Evolutionary conservation across 768 basidiomycete genomes (phyloP).

Genomic region (Auriculariales sp.): DNA sequence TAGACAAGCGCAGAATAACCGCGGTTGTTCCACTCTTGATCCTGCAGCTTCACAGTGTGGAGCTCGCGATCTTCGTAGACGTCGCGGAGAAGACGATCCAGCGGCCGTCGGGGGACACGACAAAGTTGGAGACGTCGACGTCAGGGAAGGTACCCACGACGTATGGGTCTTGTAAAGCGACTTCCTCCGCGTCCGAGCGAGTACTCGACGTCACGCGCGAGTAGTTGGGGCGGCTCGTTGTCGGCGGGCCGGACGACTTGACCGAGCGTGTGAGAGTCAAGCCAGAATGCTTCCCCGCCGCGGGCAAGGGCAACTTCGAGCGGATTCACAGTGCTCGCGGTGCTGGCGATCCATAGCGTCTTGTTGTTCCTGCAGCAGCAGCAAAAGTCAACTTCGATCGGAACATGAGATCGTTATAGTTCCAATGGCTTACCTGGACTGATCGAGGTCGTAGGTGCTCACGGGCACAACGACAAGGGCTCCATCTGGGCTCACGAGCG

Average conservation of each 20-base stretch:
- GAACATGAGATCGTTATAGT: background rate
- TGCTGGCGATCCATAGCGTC: constrained; percentile 44
- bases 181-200: constrained; percentile 14
- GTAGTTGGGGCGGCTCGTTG: constrained; percentile 37
- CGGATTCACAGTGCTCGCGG: constrained; percentile 34
- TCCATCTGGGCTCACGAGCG: constrained; percentile 51
- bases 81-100: constrained; percentile 72
- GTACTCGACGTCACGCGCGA: constrained; percentile 40
- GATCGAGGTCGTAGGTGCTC: constrained; percentile 55
- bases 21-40: constrained; percentile 55
- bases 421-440: constrained; percentile 46
- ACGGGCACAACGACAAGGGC: constrained; percentile 53
- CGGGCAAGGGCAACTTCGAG: constrained; percentile 44
- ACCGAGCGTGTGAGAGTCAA: constrained; percentile 53
- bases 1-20: constrained; percentile 63
- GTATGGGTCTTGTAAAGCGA: constrained; percentile 17
- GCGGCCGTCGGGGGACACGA: constrained; percentile 38
- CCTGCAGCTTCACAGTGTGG: constrained; percentile 49
- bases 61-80: constrained; percentile 69
- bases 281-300: constrained; percentile 70
- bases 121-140: constrained; percentile 50
- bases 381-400: background rate
- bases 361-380: constrained; percentile 44
- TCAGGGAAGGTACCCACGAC: constrained; percentile 54
- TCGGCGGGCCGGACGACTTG: constrained; percentile 47